Base-by-base conservation (phyloP, 169 alveolate genomes). In the Plasmodium yoelii region DNA sequence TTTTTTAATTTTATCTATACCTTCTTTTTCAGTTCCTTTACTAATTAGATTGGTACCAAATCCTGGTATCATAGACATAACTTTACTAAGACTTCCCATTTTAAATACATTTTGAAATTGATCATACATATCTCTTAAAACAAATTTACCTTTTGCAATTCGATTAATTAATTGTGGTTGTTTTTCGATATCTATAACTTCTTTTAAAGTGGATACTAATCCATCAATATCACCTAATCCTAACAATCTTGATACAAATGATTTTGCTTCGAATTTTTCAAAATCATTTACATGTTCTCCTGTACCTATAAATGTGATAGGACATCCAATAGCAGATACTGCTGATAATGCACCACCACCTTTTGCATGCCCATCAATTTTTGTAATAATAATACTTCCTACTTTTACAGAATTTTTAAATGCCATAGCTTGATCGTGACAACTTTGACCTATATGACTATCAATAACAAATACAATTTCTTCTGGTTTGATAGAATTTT, bases 301-400 rank as follows among this genome's bases (percentile, higher is more conserved):
- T 12, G 99, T 98, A 61, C 99, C 99, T 59, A 97, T 93, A 89
- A 96, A 97, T 28, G 95, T 95, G 22, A 97, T 96, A 1, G 99
- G 97, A 93, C 99, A 94, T 86, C 95, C 96, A 84, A 99, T 94
- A 93, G 99, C 96, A 92, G 99, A 94, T 93, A 99, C 96, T 88
- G 99, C 99, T 2, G 99, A 97, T 13, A 99, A 94, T 0, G 99
- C 99, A 12, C 99, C 99, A n/a, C 99, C 99, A n/a, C 99, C 99
- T 92, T 98, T 98, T 1, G 99, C 99, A 73, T 98, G 99, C 47
- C 99, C 99, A 93, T 99, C 99, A n/a, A 99, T 94, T 91, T 99
- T 99, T 19, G 99, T 99, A 82, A 99, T 95, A 89, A 99, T 98
- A 12, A 99, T 99, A 84, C 98, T 95, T n/a, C 99, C 99, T 46